Percentiles rank a stretch among this genome's conserved stretches.
These are phyloP conservation scores for Talaromyces amestolkiae DNA, from an alignment of 2,329 filamentous ascomycete species.

Conservation along the genomic window DNA sequence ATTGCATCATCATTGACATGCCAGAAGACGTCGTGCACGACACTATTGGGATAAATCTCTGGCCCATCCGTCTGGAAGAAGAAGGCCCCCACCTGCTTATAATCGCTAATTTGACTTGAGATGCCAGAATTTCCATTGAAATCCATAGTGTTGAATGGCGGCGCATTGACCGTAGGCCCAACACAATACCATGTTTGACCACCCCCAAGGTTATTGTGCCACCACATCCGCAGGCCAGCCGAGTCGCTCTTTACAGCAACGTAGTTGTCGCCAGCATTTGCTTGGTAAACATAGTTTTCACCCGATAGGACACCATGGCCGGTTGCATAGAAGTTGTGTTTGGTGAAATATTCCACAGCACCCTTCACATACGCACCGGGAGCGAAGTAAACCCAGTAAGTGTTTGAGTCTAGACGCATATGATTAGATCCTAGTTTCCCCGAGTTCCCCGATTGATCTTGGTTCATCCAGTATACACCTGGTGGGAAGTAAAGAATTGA, in stretches of 20 bases:
- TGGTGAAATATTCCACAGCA: slow-evolving; percentile 33
- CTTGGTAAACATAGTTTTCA: slow-evolving; percentile 41
- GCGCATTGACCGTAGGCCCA: slow-evolving; percentile 34
- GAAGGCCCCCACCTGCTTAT: slow-evolving; percentile 42
- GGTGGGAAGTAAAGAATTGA: slow-evolving; percentile 25
- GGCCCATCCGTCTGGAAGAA: slow-evolving; percentile 40
- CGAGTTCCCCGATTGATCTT: background rate
- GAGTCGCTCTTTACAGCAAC: slow-evolving; percentile 29
- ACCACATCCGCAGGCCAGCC: slow-evolving; percentile 34
- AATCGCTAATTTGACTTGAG: slow-evolving; percentile 28
- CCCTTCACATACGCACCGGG: slow-evolving; percentile 41
- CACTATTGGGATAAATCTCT: slow-evolving; percentile 34
- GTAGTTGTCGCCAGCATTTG: slow-evolving; percentile 33
- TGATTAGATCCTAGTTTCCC: slow-evolving; percentile 18
- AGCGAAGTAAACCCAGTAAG: slow-evolving; percentile 29
- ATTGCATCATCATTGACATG: slow-evolving; percentile 39
- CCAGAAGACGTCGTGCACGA: slow-evolving; percentile 36
- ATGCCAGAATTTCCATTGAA: slow-evolving; percentile 22
- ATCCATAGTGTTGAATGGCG: slow-evolving; percentile 42
- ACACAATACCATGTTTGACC: slow-evolving; percentile 27
- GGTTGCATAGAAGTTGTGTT: slow-evolving; percentile 30
- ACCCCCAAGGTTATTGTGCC: slow-evolving; percentile 22
- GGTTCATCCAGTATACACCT: slow-evolving; percentile 25
- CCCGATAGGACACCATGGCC: slow-evolving; percentile 40
- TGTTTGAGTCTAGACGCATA: slow-evolving; percentile 25